A percentile compares a stretch with the other conserved stretches of the same genome.
Conservation (phyloP, 83 land plant species). For the Thuja plicata region DNA sequence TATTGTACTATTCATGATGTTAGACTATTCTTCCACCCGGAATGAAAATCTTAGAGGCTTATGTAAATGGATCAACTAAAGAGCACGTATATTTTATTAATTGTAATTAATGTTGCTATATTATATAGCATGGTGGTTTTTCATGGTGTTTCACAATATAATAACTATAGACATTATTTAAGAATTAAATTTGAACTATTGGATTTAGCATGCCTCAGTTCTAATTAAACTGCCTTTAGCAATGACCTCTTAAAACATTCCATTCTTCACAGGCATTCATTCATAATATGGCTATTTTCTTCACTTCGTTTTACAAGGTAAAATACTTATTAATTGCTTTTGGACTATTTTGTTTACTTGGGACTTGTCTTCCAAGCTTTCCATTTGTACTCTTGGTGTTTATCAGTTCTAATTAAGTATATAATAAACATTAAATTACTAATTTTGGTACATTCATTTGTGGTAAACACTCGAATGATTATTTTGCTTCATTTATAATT, state of each 20-base stretch:
- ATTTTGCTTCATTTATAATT: not conserved
- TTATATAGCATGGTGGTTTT: not conserved
- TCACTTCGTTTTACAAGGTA: constrained; percentile 96
- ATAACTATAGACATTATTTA: not conserved
- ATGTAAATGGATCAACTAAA: constrained; percentile 84
- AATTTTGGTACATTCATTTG: not conserved
- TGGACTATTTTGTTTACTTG: not conserved
- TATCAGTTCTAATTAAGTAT: not conserved
- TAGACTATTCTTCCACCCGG: constrained; percentile 80
- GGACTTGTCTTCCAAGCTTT: not conserved
- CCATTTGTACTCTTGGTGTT: not conserved
- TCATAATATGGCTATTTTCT: constrained; percentile 93
- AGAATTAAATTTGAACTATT: not conserved
- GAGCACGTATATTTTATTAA: constrained; percentile 69
- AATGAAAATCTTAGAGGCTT: constrained; percentile 87
- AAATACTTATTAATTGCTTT: not conserved
- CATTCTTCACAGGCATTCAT: constrained; percentile 76
- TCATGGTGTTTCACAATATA: not conserved
- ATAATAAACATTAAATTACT: not conserved
- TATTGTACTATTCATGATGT: not conserved
- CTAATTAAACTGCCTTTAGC: not conserved
- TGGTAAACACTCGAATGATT: not conserved
- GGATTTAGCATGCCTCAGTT: not conserved
- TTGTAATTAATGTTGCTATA: not conserved
- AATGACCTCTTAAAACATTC: constrained; percentile 3